Conservation (phyloP, 768 basidiomycete species). For the Postia placenta region DNA sequence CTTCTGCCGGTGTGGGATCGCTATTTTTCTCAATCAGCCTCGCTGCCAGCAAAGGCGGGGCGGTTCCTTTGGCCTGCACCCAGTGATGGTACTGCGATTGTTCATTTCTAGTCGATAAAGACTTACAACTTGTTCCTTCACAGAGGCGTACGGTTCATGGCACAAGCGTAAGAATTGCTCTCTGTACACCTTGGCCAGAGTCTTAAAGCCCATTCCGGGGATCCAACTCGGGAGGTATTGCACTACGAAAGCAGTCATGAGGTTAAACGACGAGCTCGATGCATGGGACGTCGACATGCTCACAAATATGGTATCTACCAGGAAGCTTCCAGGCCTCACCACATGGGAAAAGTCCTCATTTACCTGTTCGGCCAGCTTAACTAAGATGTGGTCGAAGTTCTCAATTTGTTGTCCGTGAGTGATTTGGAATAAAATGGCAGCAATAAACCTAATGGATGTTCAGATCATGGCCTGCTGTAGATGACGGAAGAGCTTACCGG, state of each 20-base stretch:
- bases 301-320: constrained; percentile 27
- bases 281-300: not conserved
- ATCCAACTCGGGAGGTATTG: constrained; percentile 32
- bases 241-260: constrained; percentile 1
- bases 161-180: constrained; percentile 3
- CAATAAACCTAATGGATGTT: constrained; percentile 19
- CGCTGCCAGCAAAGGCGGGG: not conserved
- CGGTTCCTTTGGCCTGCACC: not conserved
- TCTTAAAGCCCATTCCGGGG: constrained; percentile 33
- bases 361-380: constrained; percentile 6
- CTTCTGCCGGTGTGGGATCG: constrained; percentile 10
- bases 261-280: not conserved
- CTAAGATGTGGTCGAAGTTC: constrained; percentile 7
- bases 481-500: not conserved
- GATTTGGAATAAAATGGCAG: constrained; percentile 25
- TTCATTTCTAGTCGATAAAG: not conserved
- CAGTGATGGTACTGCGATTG: not conserved
- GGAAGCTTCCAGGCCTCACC: constrained; percentile 13
- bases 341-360: not conserved
- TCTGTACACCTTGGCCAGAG: constrained; percentile 12
- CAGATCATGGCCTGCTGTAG: not conserved
- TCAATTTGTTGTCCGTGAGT: constrained; percentile 12
- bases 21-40: constrained; percentile 8
- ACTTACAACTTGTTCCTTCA: constrained; percentile 12
- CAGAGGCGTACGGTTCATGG: constrained; percentile 17